These are phyloP conservation scores for Eragrostis nindensis DNA, from an alignment of 176 grass and related monocot genomes.

Conservation along the genomic window DNA sequence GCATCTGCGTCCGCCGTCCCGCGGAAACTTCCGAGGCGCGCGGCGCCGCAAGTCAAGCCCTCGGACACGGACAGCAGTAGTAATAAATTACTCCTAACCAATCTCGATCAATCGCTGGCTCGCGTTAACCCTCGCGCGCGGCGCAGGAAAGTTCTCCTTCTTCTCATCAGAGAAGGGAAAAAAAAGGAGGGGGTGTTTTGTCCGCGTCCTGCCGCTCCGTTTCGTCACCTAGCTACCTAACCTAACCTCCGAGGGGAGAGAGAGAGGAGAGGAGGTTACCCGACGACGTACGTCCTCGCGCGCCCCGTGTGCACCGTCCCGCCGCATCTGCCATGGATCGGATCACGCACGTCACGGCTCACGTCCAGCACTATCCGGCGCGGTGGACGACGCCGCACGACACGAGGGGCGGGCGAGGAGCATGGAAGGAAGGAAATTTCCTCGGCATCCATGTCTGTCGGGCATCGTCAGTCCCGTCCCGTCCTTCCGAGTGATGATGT, in stretches of 20 bases:
- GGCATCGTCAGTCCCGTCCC: neutral
- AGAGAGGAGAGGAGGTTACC: no score
- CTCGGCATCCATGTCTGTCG: neutral
- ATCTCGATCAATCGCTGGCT: no score
- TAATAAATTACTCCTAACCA: no score
- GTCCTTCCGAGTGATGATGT: neutral
- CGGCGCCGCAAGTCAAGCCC: slow-evolving; percentile 7
- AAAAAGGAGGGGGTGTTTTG: neutral
- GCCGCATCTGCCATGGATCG: no score
- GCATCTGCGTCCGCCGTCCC: neutral
- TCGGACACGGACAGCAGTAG: neutral
- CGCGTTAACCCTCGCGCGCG: neutral
- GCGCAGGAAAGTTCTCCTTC: no score
- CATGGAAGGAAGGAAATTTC: neutral
- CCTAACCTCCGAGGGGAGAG: no score
- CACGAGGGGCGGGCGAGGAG: no score
- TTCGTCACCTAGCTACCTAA: neutral
- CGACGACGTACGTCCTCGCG: no score
- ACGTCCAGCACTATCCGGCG: no score
- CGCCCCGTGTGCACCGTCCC: no score
- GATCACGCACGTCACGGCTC: no score
- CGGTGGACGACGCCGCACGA: no score
- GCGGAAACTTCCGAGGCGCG: neutral
- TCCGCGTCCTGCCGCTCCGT: neutral
- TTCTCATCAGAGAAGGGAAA: neutral